phyloP scores from a whole-genome alignment of 192 early-diverging fungal species.

The Coemansia sp. region DNA sequence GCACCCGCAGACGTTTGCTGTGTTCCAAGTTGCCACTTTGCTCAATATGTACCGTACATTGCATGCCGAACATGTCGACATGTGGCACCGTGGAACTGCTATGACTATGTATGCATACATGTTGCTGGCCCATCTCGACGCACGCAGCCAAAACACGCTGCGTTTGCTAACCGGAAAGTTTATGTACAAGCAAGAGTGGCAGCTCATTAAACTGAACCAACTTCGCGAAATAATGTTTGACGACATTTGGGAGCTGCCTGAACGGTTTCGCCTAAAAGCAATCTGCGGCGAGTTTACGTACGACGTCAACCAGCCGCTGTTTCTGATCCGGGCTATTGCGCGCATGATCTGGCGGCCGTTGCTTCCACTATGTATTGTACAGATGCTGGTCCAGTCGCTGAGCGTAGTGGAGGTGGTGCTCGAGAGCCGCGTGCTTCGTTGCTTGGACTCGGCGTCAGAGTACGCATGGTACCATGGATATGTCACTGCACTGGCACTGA shows the following conservation, averaged over 20 bases:
- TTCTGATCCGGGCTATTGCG: constrained; percentile 34
- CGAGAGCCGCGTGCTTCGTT: constrained; percentile 14
- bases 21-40: constrained; percentile 19
- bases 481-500: neutral
- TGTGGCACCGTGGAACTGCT: neutral
- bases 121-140: constrained; percentile 16
- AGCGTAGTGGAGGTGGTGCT: constrained; percentile 1
- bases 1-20: neutral
- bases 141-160: constrained; percentile 13
- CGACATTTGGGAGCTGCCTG: constrained; percentile 28
- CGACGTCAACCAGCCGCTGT: constrained; percentile 30
- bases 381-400: constrained; percentile 8
- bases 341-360: constrained; percentile 48
- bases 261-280: constrained; percentile 14
- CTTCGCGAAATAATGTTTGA: constrained; percentile 23
- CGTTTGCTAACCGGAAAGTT: constrained; percentile 5
- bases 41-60: constrained; percentile 21
- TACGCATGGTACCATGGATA: constrained; percentile 32
- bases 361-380: constrained; percentile 28
- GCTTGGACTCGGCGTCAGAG: constrained; percentile 24
- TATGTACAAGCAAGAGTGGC: constrained; percentile 15
- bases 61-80: neutral
- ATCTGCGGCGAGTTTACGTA: constrained; percentile 32
- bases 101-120: constrained; percentile 9
- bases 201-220: constrained; percentile 24